phyloP scores from a whole-genome alignment of 2,329 filamentous ascomycete species.

The Westerdykella aurantiaca region DNA sequence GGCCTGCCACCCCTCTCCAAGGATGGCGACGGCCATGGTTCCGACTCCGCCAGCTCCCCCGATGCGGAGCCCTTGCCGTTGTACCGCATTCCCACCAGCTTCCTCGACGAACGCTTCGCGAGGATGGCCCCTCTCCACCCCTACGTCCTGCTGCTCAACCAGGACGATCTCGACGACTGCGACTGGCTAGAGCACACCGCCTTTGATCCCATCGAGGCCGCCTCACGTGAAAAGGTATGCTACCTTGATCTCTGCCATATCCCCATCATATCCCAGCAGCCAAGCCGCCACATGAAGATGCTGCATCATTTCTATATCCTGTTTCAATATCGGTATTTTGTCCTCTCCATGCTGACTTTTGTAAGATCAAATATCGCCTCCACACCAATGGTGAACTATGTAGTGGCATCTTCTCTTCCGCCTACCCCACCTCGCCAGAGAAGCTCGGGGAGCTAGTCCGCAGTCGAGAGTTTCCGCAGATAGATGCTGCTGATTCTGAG shows the following conservation, averaged over 20 bases:
- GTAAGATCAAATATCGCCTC: conserved; percentile 70
- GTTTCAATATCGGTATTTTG: no score
- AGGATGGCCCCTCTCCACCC: conserved; percentile 59
- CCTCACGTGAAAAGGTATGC: conserved; percentile 54
- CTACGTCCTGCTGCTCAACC: conserved; percentile 66
- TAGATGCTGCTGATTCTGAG: conserved; percentile 55
- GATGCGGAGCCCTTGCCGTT: conserved; percentile 16
- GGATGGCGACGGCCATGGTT: conserved; percentile 11
- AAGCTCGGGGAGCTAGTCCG: conserved; percentile 48
- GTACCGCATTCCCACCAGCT: conserved; percentile 15
- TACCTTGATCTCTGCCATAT: neutral
- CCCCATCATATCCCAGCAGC: conserved; percentile 1
- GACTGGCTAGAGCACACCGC: conserved; percentile 52
- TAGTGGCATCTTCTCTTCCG: conserved; percentile 72
- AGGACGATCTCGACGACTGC: conserved; percentile 60
- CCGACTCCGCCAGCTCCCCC: conserved; percentile 11
- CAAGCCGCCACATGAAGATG: no score
- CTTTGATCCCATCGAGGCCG: conserved; percentile 55
- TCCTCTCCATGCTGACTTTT: conserved; percentile 3
- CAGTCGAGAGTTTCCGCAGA: conserved; percentile 48
- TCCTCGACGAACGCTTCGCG: conserved; percentile 24
- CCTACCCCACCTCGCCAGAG: conserved; percentile 46
- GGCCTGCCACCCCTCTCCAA: conserved; percentile 36
- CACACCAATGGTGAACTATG: conserved; percentile 68
- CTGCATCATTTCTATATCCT: neutral